Percentiles rank a stretch among this genome's conserved stretches.
These are phyloP conservation scores for Podospora bellae-mahoneyi DNA, from an alignment of 495 filamentous ascomycete genomes.

Conservation along the genomic window DNA sequence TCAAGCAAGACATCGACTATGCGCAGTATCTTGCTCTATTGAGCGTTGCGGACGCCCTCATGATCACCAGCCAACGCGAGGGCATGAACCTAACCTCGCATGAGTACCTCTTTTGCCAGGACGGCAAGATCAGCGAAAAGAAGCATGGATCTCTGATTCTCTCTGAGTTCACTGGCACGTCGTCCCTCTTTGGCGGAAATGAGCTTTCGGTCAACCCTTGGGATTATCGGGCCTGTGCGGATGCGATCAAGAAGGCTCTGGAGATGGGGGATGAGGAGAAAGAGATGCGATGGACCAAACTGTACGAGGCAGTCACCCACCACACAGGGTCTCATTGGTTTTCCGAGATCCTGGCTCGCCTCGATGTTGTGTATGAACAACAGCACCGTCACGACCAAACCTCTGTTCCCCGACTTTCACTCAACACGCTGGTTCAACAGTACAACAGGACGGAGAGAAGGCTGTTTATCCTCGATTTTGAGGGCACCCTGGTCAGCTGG, in stretches of 20 bases:
- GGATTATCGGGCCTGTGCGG: conserved; percentile 81
- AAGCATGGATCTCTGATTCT: conserved; percentile 85
- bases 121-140: conserved; percentile 67
- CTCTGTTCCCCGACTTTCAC: conserved; percentile 76
- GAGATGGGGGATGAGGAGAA: conserved; percentile 73
- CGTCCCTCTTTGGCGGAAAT: conserved; percentile 73
- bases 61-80: conserved; percentile 89
- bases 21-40: conserved; percentile 85
- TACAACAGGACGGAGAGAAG: conserved; percentile 64
- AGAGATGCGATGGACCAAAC: conserved; percentile 64
- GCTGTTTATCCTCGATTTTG: conserved; percentile 86
- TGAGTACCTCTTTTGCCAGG: conserved; percentile 90
- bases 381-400: conserved; percentile 78
- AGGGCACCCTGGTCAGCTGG: conserved; percentile 84
- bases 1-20: conserved; percentile 90
- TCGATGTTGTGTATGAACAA: conserved; percentile 72
- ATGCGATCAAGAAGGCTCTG: conserved; percentile 76
- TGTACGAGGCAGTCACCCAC: conserved; percentile 71
- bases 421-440: conserved; percentile 55
- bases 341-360: conserved; percentile 61
- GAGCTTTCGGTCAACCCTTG: conserved; percentile 87
- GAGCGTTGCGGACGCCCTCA: conserved; percentile 81
- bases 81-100: conserved; percentile 94
- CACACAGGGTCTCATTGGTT: conserved; percentile 85
- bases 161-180: conserved; percentile 89